Base-by-base conservation (phyloP, 2,329 filamentous ascomycete genomes). In the Claviceps fusiformis region DNA sequence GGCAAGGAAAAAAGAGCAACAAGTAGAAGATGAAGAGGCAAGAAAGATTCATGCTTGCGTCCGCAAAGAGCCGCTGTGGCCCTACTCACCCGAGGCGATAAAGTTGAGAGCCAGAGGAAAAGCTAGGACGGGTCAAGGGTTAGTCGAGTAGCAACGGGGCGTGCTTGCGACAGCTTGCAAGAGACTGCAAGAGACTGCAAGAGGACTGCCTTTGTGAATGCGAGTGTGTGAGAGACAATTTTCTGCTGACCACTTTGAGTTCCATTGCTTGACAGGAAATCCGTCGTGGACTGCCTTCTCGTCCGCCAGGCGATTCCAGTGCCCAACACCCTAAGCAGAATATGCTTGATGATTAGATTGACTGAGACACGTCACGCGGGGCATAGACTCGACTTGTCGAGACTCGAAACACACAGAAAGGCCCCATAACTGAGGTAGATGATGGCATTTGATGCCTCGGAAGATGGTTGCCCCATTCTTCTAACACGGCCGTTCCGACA, bases 71-170 rank as follows among this genome's bases (percentile, higher is more conserved):
- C 41, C 53, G 13, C n/a, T 37, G 19, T 17, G n/a, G 47, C 53
- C 31, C 70, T 72, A 92, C 88, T 92, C 83, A 93, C 88, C 87
- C 75, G 87, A 89, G 70, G 88, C 88, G 74, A 93, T 87, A 75
- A 93, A 93, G 74, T 93, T 93, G 67, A 93, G 77, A 70, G 88
- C 87, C 71, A 93, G 75, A 63, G 88, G 88, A 61, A 89, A 73
- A 61, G 86, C 88, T 93, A 64, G 33, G 9, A 9, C 29, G 7
- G 13, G 17, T 13, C 50, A 57, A 62, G 59, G 54, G 49, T 53
- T 17, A 59, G 48, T 15, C 24, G 41, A 33, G 54, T 29, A 3
- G 45, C 19, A 41, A 17, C 13, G 11, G 3, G 5, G 27, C n/a
- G 24, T 50, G 29, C 24, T 46, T 46, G 19, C 24, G 31, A 41